Evolutionary conservation across 345 rosid genomes (phyloP).

Genomic region (Camelina laxa): DNA sequence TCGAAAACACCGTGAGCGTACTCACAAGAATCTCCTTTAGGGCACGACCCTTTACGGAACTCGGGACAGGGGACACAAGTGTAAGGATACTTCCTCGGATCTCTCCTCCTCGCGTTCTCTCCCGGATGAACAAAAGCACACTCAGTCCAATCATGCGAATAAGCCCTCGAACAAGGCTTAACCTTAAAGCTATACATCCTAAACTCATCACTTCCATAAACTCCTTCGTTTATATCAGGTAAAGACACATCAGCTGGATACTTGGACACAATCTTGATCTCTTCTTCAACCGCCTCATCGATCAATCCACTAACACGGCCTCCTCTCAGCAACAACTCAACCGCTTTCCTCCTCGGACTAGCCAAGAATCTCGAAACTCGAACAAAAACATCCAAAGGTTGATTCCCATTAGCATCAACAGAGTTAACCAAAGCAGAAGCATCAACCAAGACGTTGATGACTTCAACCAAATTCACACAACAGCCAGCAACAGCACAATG

Average conservation of each 20-base stretch:
- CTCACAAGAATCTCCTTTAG: constrained; percentile 89
- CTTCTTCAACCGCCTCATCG: constrained; percentile 48
- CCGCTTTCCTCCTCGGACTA: constrained; percentile 49
- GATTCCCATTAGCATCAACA: constrained; percentile 69
- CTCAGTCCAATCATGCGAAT: constrained; percentile 98
- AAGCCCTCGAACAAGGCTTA: constrained; percentile 98
- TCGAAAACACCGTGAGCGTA: constrained; percentile 98
- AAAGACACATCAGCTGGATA: constrained; percentile 81
- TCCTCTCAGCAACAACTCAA: constrained; percentile 72
- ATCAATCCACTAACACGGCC: constrained; percentile 40
- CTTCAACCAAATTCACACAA: constrained; percentile 44
- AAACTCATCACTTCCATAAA: constrained; percentile 87
- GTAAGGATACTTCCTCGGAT: constrained; percentile 91
- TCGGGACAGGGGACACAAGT: constrained; percentile 98
- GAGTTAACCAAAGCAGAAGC: constrained; percentile 65
- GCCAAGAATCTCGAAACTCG: constrained; percentile 42
- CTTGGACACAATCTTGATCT: constrained; percentile 36
- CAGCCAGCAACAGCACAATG: constrained; percentile 95
- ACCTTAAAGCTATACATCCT: constrained; percentile 93
- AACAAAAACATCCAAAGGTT: constrained; percentile 64
- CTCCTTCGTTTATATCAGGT: constrained; percentile 86
- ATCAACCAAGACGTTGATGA: constrained; percentile 64
- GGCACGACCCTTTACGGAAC: constrained; percentile 92
- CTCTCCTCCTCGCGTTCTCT: constrained; percentile 97
- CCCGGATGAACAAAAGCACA: constrained; percentile 98